Evolutionary conservation across 352 stramenopile species (phyloP).

Genomic region (Phytophthora citricola): DNA sequence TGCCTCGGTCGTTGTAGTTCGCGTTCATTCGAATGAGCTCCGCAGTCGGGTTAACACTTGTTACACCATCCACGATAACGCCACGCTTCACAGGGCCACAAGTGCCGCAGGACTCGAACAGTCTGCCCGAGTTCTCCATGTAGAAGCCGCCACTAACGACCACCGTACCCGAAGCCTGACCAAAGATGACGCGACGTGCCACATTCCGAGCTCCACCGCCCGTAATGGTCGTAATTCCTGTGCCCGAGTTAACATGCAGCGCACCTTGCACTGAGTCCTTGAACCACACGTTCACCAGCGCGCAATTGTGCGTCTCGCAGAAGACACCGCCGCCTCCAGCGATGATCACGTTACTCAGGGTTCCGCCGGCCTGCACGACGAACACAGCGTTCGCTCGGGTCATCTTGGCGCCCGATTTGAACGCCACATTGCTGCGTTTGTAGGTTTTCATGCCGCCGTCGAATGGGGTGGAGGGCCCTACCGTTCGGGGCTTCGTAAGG

Average conservation of each 20-base stretch:
- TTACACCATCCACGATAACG: conserved; percentile 55
- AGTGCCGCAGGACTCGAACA: conserved; percentile 70
- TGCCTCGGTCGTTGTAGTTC: conserved; percentile 75
- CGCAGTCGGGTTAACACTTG: conserved; percentile 55
- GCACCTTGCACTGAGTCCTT: conserved; percentile 60
- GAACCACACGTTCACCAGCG: conserved; percentile 66
- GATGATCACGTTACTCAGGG: conserved; percentile 73
- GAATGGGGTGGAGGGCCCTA: conserved; percentile 47
- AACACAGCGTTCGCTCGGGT: conserved; percentile 60
- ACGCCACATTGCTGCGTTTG: conserved; percentile 62
- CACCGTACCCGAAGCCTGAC: conserved; percentile 54
- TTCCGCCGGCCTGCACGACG: conserved; percentile 61
- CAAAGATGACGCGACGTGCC: conserved; percentile 48
- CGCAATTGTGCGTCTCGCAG: conserved; percentile 69
- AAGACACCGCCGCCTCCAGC: conserved; percentile 56
- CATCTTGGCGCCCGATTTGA: conserved; percentile 40
- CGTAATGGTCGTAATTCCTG: conserved; percentile 62
- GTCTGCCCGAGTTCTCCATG: conserved; percentile 48
- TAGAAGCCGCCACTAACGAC: conserved; percentile 64
- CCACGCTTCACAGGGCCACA: conserved; percentile 68
- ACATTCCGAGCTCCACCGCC: conserved; percentile 61
- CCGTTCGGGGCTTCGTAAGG: conserved; percentile 35
- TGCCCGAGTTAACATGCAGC: conserved; percentile 56
- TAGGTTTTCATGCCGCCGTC: conserved; percentile 69
- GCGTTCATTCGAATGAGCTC: conserved; percentile 72